Conservation (phyloP, 2,329 filamentous ascomycete species). For the Aspergillus sp. region DNA sequence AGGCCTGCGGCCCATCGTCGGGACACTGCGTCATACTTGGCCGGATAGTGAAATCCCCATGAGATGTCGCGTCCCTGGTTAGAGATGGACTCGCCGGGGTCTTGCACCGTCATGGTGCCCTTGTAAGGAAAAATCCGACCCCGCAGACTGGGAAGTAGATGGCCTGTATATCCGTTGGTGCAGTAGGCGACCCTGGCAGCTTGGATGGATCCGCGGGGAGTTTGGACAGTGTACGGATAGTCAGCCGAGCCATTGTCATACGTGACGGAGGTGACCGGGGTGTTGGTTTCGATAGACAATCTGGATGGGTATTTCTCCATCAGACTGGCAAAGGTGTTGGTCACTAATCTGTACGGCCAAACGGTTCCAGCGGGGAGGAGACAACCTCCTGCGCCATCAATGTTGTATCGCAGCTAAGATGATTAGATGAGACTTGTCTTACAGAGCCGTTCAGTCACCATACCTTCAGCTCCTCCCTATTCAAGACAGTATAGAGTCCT, state of each 20-base stretch:
- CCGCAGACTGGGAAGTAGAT: conserved; percentile 41
- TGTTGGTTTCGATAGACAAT: conserved; percentile 32
- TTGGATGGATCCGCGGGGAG: conserved; percentile 35
- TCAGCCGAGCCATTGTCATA: conserved; percentile 1
- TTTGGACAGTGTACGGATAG: conserved; percentile 29
- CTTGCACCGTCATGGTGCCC: conserved; percentile 46
- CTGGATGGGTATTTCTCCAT: conserved; percentile 22
- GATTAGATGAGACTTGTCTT: background rate
- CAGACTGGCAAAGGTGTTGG: conserved; percentile 22
- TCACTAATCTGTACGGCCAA: conserved; percentile 39
- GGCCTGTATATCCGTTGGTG: conserved; percentile 44
- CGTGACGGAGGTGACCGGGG: conserved; percentile 26
- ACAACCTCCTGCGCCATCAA: conserved; percentile 23
- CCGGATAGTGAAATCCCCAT: conserved; percentile 31
- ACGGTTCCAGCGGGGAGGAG: conserved; percentile 31
- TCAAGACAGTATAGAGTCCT: conserved; percentile 25
- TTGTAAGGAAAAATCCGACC: conserved; percentile 40
- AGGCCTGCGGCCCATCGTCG: conserved; percentile 18
- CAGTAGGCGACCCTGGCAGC: conserved; percentile 41
- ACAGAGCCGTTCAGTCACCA: background rate
- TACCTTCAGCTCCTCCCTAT: conserved; percentile 6
- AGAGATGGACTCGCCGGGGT: conserved; percentile 19
- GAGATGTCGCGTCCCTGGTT: conserved; percentile 22
- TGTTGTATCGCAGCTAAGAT: conserved; percentile 5
- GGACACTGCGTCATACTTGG: conserved; percentile 18